Conservation (phyloP, 352 stramenopile species). For the Globisporangium solare region DNA sequence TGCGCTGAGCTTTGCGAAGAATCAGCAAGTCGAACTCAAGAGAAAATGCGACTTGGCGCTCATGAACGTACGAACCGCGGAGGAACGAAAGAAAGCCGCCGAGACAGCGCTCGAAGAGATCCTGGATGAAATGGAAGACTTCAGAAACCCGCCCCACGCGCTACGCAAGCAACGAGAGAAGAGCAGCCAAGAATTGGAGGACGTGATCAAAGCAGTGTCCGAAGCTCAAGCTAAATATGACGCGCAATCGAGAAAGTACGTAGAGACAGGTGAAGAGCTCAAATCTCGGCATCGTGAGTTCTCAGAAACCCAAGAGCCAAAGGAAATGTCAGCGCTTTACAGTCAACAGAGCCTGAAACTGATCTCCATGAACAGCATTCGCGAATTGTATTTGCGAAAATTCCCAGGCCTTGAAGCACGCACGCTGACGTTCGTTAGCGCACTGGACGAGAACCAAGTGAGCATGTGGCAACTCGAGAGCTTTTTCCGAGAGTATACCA, state of each 20-base stretch:
- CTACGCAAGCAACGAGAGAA: slow-evolving; percentile 30
- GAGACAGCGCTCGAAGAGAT: slow-evolving; percentile 31
- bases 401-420: slow-evolving; percentile 67
- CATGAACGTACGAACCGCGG: slow-evolving; percentile 27
- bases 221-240: slow-evolving; percentile 18
- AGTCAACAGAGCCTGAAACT: slow-evolving; percentile 32
- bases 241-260: slow-evolving; percentile 1
- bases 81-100: slow-evolving; percentile 16
- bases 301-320: slow-evolving; percentile 24
- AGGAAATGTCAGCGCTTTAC: slow-evolving; percentile 57
- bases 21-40: slow-evolving; percentile 15
- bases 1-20: slow-evolving; percentile 4
- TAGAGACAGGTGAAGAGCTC: slow-evolving; percentile 19
- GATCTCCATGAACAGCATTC: slow-evolving; percentile 35
- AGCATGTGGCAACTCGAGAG: slow-evolving; percentile 59
- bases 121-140: slow-evolving; percentile 47
- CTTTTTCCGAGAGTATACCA: slow-evolving; percentile 53
- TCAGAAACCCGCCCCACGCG: slow-evolving; percentile 53
- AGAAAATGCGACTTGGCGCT: slow-evolving; percentile 28
- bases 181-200: slow-evolving; percentile 29
- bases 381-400: slow-evolving; percentile 52
- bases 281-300: slow-evolving; percentile 18
- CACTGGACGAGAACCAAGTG: slow-evolving; percentile 39
- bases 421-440: slow-evolving; percentile 45
- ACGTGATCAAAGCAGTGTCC: slow-evolving; percentile 15